These are phyloP conservation scores for Saitozyma sp. DNA, from an alignment of 768 basidiomycete species.

Conservation along the genomic window DNA sequence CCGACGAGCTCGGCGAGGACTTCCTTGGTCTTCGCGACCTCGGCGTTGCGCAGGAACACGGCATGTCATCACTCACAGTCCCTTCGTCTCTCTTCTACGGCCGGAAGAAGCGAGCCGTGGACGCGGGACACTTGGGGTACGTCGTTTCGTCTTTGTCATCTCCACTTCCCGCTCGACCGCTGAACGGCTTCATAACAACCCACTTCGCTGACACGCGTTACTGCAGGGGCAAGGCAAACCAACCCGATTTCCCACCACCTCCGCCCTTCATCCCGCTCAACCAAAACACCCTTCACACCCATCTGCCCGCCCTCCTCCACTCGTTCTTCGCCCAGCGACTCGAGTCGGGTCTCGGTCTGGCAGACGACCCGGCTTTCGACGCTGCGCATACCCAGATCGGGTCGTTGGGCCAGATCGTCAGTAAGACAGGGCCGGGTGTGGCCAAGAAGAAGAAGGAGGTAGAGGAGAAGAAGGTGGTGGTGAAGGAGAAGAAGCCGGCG, in stretches of 20 bases:
- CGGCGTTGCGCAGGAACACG: constrained; percentile 83
- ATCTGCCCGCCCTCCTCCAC: constrained; percentile 77
- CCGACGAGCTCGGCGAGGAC: constrained; percentile 84
- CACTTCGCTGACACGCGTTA: not conserved
- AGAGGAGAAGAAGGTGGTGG: not conserved
- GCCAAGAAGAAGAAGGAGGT: constrained; percentile 21
- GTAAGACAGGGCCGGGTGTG: constrained; percentile 16
- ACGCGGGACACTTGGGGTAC: constrained; percentile 21
- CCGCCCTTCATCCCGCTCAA: constrained; percentile 75
- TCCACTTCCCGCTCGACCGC: not conserved
- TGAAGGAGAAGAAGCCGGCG: constrained; percentile 15
- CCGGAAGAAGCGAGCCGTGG: constrained; percentile 22
- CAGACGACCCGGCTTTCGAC: constrained; percentile 43
- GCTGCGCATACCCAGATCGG: constrained; percentile 35
- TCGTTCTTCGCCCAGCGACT: constrained; percentile 60
- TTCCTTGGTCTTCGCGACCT: constrained; percentile 85
- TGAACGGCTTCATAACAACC: not conserved
- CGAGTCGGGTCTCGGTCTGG: constrained; percentile 29
- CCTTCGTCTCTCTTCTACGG: constrained; percentile 64
- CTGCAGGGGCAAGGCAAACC: constrained; percentile 39
- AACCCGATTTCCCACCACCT: constrained; percentile 76
- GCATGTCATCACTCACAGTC: constrained; percentile 71
- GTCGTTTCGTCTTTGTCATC: constrained; percentile 1
- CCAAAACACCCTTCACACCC: constrained; percentile 65
- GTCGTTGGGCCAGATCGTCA: constrained; percentile 41